Evolutionary conservation across 2,329 filamentous ascomycete species (phyloP), one percentile per base, ranked within the genome.

Genomic region (Huntiella abstrusa): DNA sequence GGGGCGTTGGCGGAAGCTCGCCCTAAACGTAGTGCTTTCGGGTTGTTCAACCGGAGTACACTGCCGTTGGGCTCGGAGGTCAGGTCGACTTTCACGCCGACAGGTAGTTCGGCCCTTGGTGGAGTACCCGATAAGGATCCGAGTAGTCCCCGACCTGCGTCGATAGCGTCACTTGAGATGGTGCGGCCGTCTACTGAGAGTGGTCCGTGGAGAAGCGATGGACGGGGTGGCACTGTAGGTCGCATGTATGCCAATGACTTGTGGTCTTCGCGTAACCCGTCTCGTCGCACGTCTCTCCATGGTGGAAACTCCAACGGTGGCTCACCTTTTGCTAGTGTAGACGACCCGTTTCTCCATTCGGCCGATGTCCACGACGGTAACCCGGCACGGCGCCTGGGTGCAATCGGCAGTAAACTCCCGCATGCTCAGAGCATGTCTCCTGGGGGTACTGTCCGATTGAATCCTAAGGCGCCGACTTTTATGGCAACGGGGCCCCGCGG

Each of bases 391-490:
- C 46, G 32, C 39, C 70, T 80, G 2, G 75, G 76, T 16, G 71
- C 80, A 1, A 95, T 96, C 53, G 88, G 88, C 17, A 92, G 84
- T 41, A 77, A 79, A 3, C 84, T 81, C 2, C 32, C 48, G 1
- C 39, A 49, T 40, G 63, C 64, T 4, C 52, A 58, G 5, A 54
- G 62, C 35, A 66, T 59, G 12, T 59, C 57, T 59, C 71, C 55
- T 65, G 67, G 41, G 66, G 68, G 55, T 64, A 78, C 57, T 60
- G 77, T 59, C 63, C 77, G 61, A 55, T 69, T 96, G 22, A 96
- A 98, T 55, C 91, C 91, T 5, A 75, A 83, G 5, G 91, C 88
- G 0, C 87, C 87, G 6, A 83, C 81, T 1, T 96, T 96, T 58
- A 88, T 81, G 61, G 78, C 71, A 7, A 71, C 77, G 34, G 74